A percentile compares a stretch with the other conserved stretches of the same genome.
Evolutionary conservation across 805 yeast genomes (phyloP).

Genomic region (Wickerhamomyces canadensis): DNA sequence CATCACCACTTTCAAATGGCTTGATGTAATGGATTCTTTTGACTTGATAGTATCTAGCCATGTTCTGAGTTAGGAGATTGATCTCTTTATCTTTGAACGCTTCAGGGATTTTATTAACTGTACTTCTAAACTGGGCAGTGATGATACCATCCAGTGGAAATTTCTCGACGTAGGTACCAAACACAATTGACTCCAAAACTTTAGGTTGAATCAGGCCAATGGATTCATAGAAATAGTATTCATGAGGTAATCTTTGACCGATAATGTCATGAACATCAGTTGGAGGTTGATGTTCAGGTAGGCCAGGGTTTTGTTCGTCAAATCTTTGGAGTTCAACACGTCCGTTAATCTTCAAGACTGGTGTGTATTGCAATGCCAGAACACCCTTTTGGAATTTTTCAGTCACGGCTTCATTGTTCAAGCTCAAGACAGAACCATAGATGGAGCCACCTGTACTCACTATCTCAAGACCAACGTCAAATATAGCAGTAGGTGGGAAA

Average conservation of each 20-base stretch:
- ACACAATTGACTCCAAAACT: slow-evolving; percentile 59
- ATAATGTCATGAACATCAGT: slow-evolving; percentile 76
- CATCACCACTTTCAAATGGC: slow-evolving; percentile 45
- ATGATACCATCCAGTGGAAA: slow-evolving; percentile 63
- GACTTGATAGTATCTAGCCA: slow-evolving; percentile 82
- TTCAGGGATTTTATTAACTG: slow-evolving; percentile 43
- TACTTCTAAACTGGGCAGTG: slow-evolving; percentile 50
- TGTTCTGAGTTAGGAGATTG: slow-evolving; percentile 61
- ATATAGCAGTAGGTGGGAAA: slow-evolving; percentile 22
- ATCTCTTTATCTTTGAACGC: slow-evolving; percentile 53
- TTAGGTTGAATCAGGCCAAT: slow-evolving; percentile 66
- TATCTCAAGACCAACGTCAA: slow-evolving; percentile 34
- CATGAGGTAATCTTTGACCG: slow-evolving; percentile 83
- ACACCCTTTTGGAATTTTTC: slow-evolving; percentile 61
- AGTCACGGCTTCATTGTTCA: slow-evolving; percentile 40
- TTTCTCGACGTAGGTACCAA: slow-evolving; percentile 56
- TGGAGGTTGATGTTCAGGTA: slow-evolving; percentile 35
- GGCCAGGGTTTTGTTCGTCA: slow-evolving; percentile 25
- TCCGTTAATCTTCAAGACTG: slow-evolving; percentile 68
- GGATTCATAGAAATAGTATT: slow-evolving; percentile 74
- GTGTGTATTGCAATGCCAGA: slow-evolving; percentile 63
- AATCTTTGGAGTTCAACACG: slow-evolving; percentile 50
- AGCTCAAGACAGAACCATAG: slow-evolving; percentile 41
- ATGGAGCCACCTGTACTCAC: slow-evolving; percentile 38
- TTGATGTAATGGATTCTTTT: slow-evolving; percentile 50